These are phyloP conservation scores for Gentiana macrophylla DNA, from an alignment of 257 asterid species.

Conservation along the genomic window DNA sequence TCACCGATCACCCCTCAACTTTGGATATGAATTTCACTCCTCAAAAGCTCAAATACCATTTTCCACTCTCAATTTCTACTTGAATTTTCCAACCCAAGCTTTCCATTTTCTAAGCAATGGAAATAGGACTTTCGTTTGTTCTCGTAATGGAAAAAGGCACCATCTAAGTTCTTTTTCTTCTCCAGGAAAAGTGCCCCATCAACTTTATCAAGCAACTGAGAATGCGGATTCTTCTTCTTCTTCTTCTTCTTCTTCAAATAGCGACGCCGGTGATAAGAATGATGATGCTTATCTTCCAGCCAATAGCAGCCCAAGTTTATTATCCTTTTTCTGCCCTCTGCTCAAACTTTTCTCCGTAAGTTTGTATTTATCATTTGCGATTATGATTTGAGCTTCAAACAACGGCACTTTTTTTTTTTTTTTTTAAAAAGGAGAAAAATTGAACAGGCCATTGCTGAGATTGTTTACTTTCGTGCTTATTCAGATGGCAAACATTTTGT, in stretches of 20 bases:
- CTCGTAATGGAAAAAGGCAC: conserved; percentile 15
- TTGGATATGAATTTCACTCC: not conserved
- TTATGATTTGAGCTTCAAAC: too few species aligned
- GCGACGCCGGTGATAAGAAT: not conserved
- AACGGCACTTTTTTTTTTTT: too few species aligned
- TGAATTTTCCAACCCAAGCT: not conserved
- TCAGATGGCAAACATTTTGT: too few species aligned
- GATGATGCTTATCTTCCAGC: conserved; percentile 1
- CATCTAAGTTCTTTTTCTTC: conserved; percentile 15
- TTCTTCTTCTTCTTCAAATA: conserved; percentile 6
- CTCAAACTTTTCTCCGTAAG: conserved; percentile 68
- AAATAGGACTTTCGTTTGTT: conserved; percentile 10
- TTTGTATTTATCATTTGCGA: not conserved
- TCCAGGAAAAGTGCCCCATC: conserved; percentile 21
- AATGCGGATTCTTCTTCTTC: conserved; percentile 8
- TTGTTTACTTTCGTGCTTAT: too few species aligned
- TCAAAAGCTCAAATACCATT: conserved; percentile 14
- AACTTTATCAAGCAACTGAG: conserved; percentile 18
- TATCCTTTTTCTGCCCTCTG: conserved; percentile 74
- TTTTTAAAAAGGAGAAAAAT: too few species aligned
- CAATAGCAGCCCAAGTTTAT: conserved; percentile 34
- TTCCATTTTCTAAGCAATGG: not conserved
- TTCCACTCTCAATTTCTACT: conserved; percentile 6
- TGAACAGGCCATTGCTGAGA: too few species aligned
- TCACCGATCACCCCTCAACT: too few species aligned